Evolutionary conservation across 164 flowering plant genomes (phyloP).

Genomic region (Chimonanthus salicifolius): DNA sequence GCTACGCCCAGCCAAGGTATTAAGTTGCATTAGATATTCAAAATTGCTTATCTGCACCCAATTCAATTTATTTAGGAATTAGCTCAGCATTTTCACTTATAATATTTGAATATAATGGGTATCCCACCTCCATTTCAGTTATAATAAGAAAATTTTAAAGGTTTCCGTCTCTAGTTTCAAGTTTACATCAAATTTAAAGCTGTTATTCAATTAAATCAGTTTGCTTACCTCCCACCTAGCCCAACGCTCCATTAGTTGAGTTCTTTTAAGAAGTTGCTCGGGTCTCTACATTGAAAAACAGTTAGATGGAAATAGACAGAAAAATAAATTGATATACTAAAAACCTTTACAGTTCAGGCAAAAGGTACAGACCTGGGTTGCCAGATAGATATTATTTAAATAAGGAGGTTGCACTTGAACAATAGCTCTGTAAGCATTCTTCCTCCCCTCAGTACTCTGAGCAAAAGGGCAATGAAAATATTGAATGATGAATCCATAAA

Average conservation of each 20-base stretch:
- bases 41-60: conserved; percentile 94
- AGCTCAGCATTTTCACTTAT: too few species aligned
- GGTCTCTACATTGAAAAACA: conserved; percentile 61
- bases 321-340: not conserved
- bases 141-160: not conserved
- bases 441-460: conserved; percentile 76
- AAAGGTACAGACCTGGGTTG: conserved; percentile 70
- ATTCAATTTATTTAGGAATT: not conserved
- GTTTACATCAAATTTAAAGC: conserved; percentile 4
- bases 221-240: conserved; percentile 90
- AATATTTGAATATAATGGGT: not conserved
- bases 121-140: not conserved
- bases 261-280: conserved; percentile 88
- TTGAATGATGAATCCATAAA: not conserved
- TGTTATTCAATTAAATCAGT: conserved; percentile 10
- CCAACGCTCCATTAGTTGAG: conserved; percentile 99
- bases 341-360: not conserved
- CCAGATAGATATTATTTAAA: conserved; percentile 86
- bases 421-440: conserved; percentile 88
- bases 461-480: conserved; percentile 10
- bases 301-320: not conserved
- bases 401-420: conserved; percentile 93
- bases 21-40: conserved; percentile 96
- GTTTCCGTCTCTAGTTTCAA: not conserved
- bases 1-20: conserved; percentile 97